phyloP scores from a whole-genome alignment of 352 stramenopile species.

The Pythium periplocum region DNA sequence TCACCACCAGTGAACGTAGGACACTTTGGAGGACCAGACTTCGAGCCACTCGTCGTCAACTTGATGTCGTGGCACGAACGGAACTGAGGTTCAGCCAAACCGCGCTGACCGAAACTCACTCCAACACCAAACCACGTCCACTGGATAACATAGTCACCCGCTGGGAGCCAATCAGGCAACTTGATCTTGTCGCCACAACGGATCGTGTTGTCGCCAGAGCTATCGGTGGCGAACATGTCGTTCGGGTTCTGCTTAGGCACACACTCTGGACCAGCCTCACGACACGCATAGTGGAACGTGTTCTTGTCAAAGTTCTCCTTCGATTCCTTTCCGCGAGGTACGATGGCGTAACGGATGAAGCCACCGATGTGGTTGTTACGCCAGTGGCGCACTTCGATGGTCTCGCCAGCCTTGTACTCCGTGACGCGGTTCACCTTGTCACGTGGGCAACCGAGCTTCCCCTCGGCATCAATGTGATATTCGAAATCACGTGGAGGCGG shows the following conservation, averaged over 20 bases:
- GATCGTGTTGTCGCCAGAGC: constrained; percentile 4
- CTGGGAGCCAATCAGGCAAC: constrained; percentile 13
- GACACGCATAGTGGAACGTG: constrained; percentile 25
- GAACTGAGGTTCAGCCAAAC: constrained; percentile 13
- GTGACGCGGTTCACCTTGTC: constrained; percentile 14
- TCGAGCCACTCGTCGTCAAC: constrained; percentile 7
- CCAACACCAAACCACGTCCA: constrained; percentile 15
- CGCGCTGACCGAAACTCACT: constrained; percentile 9
- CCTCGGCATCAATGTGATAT: background rate
- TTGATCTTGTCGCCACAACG: constrained; percentile 17
- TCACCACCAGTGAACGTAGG: constrained; percentile 17
- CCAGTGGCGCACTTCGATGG: constrained; percentile 22
- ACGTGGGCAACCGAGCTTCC: constrained; percentile 8
- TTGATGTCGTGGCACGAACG: constrained; percentile 15
- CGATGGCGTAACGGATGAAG: constrained; percentile 26
- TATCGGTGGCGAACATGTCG: constrained; percentile 3
- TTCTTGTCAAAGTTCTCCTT: constrained; percentile 19
- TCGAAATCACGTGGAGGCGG: constrained; percentile 3
- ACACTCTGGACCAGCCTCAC: constrained; percentile 20
- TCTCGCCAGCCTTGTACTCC: constrained; percentile 8
- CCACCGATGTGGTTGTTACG: constrained; percentile 31
- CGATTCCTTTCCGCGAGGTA: constrained; percentile 14
- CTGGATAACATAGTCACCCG: constrained; percentile 18
- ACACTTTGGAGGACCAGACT: constrained; percentile 3
- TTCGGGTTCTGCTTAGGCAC: constrained; percentile 5